These are phyloP conservation scores for Mytilinidion resinicola DNA, from an alignment of 495 filamentous ascomycete species.

Conservation along the genomic window DNA sequence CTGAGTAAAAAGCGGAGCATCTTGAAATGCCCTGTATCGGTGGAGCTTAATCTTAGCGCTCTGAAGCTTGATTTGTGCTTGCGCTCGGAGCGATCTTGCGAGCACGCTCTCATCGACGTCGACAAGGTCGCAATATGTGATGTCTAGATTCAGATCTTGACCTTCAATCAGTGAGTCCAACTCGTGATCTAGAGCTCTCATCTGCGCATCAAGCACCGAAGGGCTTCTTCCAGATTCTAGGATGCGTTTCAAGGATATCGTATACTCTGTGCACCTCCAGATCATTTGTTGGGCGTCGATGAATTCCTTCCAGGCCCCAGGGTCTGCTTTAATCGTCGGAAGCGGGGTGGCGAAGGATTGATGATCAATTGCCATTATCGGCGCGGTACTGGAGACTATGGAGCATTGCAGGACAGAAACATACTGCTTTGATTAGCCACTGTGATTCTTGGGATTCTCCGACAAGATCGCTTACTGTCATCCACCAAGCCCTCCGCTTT, in stretches of 20 bases:
- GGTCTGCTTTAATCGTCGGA: constrained; percentile 47
- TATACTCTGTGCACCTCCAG: constrained; percentile 38
- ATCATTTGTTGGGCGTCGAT: constrained; percentile 55
- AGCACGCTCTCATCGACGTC: constrained; percentile 43
- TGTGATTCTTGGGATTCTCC: background rate
- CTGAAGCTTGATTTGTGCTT: constrained; percentile 53
- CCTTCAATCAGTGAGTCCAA: background rate
- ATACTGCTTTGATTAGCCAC: constrained; percentile 37
- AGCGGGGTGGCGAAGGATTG: constrained; percentile 52
- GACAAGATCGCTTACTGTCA: constrained; percentile 43
- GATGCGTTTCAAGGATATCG: background rate
- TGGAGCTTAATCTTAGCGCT: constrained; percentile 58
- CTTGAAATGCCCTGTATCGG: constrained; percentile 54
- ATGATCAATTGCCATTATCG: constrained; percentile 50
- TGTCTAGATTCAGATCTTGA: background rate
- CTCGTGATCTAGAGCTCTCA: background rate
- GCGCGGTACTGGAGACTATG: constrained; percentile 50
- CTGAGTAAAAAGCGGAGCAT: constrained; percentile 54
- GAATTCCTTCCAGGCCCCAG: constrained; percentile 51
- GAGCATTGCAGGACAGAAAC: constrained; percentile 54
- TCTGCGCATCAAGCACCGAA: background rate
- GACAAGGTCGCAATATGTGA: constrained; percentile 3
- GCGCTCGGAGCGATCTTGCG: constrained; percentile 47
- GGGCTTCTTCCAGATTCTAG: background rate
- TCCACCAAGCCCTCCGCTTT: constrained; percentile 55